Evolutionary conservation across 768 basidiomycete genomes (phyloP).

Genomic region (Lentinula guzmanii): DNA sequence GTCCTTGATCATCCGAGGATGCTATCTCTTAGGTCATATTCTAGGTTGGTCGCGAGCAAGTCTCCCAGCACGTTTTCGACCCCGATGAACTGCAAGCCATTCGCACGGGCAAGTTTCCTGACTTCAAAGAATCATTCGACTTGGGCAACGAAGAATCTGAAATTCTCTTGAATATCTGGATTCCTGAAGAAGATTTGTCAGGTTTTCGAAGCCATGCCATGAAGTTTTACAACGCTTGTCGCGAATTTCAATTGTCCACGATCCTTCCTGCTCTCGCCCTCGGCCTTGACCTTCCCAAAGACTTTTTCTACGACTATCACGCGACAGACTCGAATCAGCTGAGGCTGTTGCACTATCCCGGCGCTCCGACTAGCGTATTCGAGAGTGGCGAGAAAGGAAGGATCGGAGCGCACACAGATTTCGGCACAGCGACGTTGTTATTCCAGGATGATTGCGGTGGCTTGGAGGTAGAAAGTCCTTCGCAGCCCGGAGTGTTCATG

Average conservation of each 20-base stretch:
- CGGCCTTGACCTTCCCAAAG: constrained; percentile 23
- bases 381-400: constrained; percentile 23
- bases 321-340: constrained; percentile 26
- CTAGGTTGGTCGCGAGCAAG: constrained; percentile 17
- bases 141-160: constrained; percentile 22
- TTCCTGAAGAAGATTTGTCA: constrained; percentile 26
- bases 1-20: background rate
- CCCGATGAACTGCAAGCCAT: constrained; percentile 16
- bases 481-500: constrained; percentile 24
- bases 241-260: constrained; percentile 21
- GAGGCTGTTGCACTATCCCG: constrained; percentile 35
- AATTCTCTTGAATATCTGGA: constrained; percentile 31
- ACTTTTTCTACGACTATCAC: constrained; percentile 25
- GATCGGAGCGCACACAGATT: constrained; percentile 35
- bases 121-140: constrained; percentile 33
- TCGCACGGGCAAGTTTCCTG: constrained; percentile 20
- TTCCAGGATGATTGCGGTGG: constrained; percentile 41
- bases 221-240: constrained; percentile 28
- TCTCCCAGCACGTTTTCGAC: constrained; percentile 20
- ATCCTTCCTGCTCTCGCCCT: constrained; percentile 30
- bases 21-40: background rate
- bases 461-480: constrained; percentile 36
- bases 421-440: constrained; percentile 35
- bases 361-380: constrained; percentile 18
- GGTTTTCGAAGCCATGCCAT: constrained; percentile 28